Percentiles rank a stretch among this genome's conserved stretches.
phyloP scores from a whole-genome alignment of 495 filamentous ascomycete genomes.

The Lentithecium fluviatile region DNA sequence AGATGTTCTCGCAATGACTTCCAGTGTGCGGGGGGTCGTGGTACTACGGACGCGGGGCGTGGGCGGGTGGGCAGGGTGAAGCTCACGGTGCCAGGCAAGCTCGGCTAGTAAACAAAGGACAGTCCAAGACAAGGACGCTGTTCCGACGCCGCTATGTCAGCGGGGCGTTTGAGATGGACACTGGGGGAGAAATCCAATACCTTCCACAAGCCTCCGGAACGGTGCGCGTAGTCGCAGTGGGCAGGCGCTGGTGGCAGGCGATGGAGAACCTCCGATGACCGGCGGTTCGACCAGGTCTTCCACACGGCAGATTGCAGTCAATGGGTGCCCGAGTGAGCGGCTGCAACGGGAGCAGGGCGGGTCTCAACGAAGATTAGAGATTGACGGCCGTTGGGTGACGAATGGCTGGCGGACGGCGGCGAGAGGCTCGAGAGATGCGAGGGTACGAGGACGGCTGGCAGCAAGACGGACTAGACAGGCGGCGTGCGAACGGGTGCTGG shows the following conservation, averaged over 20 bases:
- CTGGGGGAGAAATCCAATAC: constrained; percentile 10
- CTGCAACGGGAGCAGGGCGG: neutral
- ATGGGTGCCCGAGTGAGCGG: neutral
- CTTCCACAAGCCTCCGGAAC: constrained; percentile 3
- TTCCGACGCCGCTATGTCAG: constrained; percentile 22
- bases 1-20: neutral
- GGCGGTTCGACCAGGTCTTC: constrained; percentile 25
- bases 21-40: neutral
- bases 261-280: constrained; percentile 29
- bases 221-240: neutral
- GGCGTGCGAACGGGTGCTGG: neutral
- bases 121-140: constrained; percentile 22
- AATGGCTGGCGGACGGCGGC: neutral
- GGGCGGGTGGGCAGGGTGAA: constrained; percentile 1
- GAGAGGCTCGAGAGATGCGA: constrained; percentile 11
- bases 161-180: neutral
- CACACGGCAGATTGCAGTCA: constrained; percentile 16
- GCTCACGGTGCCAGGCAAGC: constrained; percentile 14
- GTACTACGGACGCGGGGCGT: neutral
- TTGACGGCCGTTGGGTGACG: constrained; percentile 21
- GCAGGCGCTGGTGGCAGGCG: neutral
- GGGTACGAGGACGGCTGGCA: constrained; percentile 2
- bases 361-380: neutral
- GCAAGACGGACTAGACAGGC: neutral
- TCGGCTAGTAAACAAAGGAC: constrained; percentile 33